Conservation (phyloP, 2,329 filamentous ascomycete species). For the Dactylellina sp. region DNA sequence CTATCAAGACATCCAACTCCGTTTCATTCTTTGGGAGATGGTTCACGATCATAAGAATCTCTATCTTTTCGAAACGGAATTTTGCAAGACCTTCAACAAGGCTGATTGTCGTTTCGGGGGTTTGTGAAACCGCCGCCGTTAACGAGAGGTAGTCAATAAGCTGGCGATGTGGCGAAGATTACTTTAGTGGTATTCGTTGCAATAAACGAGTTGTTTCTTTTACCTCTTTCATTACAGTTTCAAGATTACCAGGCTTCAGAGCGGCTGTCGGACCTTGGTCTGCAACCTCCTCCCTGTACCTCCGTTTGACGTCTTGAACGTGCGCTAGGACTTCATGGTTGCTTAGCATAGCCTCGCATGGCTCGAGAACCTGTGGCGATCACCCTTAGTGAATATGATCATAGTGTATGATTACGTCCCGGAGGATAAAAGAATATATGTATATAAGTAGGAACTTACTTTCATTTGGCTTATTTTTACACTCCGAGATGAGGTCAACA, state of each 20-base stretch:
- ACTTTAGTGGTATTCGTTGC: not conserved
- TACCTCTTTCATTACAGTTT: constrained; percentile 75
- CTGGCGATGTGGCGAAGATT: constrained; percentile 64
- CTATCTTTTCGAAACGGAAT: constrained; percentile 75
- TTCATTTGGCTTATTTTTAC: not conserved
- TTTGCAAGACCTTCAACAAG: constrained; percentile 70
- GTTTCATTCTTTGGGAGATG: constrained; percentile 71
- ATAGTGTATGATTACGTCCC: too few relatives aligned
- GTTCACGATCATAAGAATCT: constrained; percentile 77
- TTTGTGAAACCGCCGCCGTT: constrained; percentile 70
- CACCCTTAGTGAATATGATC: not conserved
- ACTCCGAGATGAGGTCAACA: too few relatives aligned
- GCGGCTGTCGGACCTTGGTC: constrained; percentile 59
- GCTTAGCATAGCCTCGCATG: constrained; percentile 76
- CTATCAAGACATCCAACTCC: constrained; percentile 73
- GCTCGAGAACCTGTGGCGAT: constrained; percentile 72
- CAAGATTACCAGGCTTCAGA: constrained; percentile 67
- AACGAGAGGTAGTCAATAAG: constrained; percentile 72
- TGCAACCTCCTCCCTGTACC: constrained; percentile 65
- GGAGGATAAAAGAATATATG: not conserved
- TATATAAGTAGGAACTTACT: not conserved
- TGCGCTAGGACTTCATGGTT: constrained; percentile 80
- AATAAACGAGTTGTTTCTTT: constrained; percentile 44
- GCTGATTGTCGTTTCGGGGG: constrained; percentile 67
- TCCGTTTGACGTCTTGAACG: constrained; percentile 70